Conservation (phyloP, 2,329 filamentous ascomycete species). For the Neopestalotiopsis sp. region DNA sequence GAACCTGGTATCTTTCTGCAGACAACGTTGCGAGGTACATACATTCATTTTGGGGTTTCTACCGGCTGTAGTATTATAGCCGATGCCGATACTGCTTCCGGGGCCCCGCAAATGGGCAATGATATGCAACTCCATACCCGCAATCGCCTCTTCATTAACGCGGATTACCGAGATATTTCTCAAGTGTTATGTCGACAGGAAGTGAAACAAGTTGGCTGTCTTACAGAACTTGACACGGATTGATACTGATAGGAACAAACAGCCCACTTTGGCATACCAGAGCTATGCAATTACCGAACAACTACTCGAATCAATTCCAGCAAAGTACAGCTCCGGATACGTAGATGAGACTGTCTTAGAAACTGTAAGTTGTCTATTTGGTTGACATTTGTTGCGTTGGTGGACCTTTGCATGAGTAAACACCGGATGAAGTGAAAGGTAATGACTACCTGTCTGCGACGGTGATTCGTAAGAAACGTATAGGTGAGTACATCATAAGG, state of each 20-base stretch:
- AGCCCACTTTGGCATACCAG: background rate
- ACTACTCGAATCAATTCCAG: background rate
- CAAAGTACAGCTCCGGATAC: background rate
- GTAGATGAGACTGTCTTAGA: background rate
- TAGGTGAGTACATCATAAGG: background rate
- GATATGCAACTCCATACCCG: background rate
- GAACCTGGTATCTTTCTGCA: background rate
- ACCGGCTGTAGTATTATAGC: background rate
- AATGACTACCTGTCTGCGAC: background rate
- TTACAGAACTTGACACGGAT: too few relatives aligned
- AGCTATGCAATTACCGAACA: background rate
- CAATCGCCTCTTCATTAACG: too few relatives aligned
- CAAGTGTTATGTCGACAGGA: background rate
- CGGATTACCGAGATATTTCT: background rate
- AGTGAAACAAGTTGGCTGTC: too few relatives aligned
- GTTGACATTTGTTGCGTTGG: background rate
- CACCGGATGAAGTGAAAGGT: background rate
- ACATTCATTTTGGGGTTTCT: background rate
- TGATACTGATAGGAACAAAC: background rate
- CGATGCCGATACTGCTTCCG: background rate
- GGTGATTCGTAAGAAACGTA: background rate
- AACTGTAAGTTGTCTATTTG: background rate
- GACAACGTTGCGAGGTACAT: background rate
- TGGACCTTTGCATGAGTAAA: background rate
- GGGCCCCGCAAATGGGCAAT: background rate